These are phyloP conservation scores for Naematelia aurantialba DNA, from an alignment of 768 basidiomycete genomes.

Conservation along the genomic window DNA sequence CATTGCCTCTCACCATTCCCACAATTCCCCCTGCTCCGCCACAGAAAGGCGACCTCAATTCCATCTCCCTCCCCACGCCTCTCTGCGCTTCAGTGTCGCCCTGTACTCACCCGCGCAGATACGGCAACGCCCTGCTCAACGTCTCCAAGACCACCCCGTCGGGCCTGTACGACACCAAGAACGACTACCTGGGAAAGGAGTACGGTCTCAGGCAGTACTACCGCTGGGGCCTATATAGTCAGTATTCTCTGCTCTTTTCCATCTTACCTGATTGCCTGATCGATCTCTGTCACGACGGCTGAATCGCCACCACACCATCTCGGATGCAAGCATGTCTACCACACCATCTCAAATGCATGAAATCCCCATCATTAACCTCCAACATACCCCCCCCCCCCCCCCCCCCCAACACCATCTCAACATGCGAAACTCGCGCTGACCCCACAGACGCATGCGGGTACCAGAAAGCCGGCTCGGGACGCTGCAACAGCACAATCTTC, in stretches of 20 bases:
- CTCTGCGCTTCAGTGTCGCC: neutral
- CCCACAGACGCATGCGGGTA: slow-evolving; percentile 41
- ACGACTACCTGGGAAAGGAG: slow-evolving; percentile 32
- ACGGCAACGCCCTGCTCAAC: slow-evolving; percentile 25
- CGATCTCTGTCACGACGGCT: neutral
- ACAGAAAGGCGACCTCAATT: neutral
- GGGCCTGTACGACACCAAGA: slow-evolving; percentile 40
- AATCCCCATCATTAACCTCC: too few species aligned
- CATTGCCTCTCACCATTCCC: neutral
- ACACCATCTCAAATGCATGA: too few species aligned
- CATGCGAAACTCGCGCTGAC: neutral
- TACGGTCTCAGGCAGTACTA: slow-evolving; percentile 44
- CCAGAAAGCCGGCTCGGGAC: slow-evolving; percentile 37
- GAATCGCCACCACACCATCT: neutral
- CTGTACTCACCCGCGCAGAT: slow-evolving; percentile 8
- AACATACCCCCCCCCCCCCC: neutral
- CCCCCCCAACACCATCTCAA: neutral
- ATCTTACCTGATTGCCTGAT: too few species aligned
- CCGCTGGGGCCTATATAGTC: slow-evolving; percentile 46
- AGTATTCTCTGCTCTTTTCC: slow-evolving; percentile 8
- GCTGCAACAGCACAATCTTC: slow-evolving; percentile 44
- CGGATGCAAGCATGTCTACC: too few species aligned
- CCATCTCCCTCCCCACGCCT: neutral
- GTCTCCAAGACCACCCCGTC: slow-evolving; percentile 28
- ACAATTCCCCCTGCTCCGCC: neutral